Base-by-base conservation (phyloP, 495 filamentous ascomycete species). In the Penicillium crystallinum region DNA sequence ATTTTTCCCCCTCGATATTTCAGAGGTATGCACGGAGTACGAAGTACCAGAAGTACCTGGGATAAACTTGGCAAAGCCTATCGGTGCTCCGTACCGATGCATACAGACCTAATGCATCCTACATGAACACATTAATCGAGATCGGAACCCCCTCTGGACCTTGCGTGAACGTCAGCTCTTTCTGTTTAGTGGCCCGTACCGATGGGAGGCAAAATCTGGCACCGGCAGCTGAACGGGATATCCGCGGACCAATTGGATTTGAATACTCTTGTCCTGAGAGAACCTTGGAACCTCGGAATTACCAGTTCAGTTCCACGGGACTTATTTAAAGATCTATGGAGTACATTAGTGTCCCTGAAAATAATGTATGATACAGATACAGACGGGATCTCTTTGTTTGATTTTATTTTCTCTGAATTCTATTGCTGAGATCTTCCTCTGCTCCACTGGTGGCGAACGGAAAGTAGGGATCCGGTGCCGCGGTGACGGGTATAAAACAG, bases 381-480 rank as follows among this genome's bases (percentile, higher is more conserved):
- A 12, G 4, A 21, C 17, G 29, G 19, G 25, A 33, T 45, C 25
- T 45, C 15, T 31, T 3, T 55, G 49, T 47, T 56, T 27, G n/a
- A n/a, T 27, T 27, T 27, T 27, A 3, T 43, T 45, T 27, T 53
- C 34, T 38, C 40, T 52, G n/a, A n/a, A n/a, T 44, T 36, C 51
- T 39, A 46, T 53, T 48, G 51, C 62, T 49, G 62, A 63, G 19
- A 41, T 56, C 55, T 49, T 55, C 30, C 29, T 25, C 10, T 29
- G 37, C 41, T 42, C 45, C 56, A 49, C 53, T 35, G 48, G 61
- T 61, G 61, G 61, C 61, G 23, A 64, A 35, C 70, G 68, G 70
- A 68, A 71, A 54, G 58, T 57, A 59, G 46, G 45, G 57, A 64
- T 62, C 68, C 65, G 64, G 59, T 69, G 68, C 68, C 68, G 67